Base-by-base conservation (phyloP, 345 rosid species). In the Physaria fendleri region DNA sequence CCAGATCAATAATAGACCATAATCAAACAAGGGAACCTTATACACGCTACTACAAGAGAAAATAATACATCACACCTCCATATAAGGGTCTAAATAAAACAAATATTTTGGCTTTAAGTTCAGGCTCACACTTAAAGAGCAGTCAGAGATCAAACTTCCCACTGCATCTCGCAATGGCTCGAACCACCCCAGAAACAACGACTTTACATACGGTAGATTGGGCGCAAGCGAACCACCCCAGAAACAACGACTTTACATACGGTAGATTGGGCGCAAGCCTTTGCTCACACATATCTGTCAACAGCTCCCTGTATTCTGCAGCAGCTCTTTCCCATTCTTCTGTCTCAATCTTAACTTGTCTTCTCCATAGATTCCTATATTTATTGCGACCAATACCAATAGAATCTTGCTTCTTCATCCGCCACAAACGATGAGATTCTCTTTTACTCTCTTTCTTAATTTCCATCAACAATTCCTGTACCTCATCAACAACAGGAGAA, bases 181-280 rank as follows among this genome's bases (percentile, higher is more conserved):
- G 41, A 94, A 87, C 99, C 99, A 94, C 51, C 99, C 99, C 4
- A 94, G 78, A 71, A 94, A 90, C 80, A 94, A 69, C 0, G 88
- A 73, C 76, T 94, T 87, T 74, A 94, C 82, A 61, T 85, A 94
- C 35, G 97, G 99, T 55, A 94, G 68, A 76, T 82, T 90, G 0
- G 97, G 99, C 7, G 99, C 99, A 75, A 94, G 77, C 62, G n/a
- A n/a, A n/a, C n/a, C n/a, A n/a, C n/a, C n/a, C n/a, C n/a, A 94
- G 78, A 71, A 94, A 90, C 80, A 94, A 69, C 0, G 88, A 73
- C 76, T 94, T 87, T 74, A 94, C 82, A 61, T 85, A 94, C 35
- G 97, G 99, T 55, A 94, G 68, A 76, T 82, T 90, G 0, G 97
- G 99, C 7, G 99, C 99, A 75, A 94, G 77, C 62, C 81, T 90